These are phyloP conservation scores for Amanita polypyramis DNA, from an alignment of 768 basidiomycete species.

Conservation along the genomic window DNA sequence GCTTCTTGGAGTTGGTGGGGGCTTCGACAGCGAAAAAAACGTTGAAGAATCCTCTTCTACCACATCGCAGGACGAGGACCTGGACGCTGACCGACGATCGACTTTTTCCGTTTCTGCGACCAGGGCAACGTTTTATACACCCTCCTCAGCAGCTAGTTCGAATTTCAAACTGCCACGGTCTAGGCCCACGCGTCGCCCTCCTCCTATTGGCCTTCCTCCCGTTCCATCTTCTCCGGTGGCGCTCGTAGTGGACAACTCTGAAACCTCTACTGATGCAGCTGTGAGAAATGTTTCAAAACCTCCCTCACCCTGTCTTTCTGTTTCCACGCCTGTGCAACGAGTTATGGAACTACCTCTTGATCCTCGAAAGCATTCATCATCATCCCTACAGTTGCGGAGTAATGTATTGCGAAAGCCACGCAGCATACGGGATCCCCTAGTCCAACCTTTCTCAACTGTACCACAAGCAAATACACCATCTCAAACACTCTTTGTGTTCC, in stretches of 20 bases:
- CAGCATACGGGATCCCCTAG: conserved; percentile 14
- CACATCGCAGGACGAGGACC: conserved; percentile 36
- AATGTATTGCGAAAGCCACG: conserved; percentile 24
- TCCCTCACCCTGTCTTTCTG: conserved; percentile 11
- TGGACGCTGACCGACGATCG: conserved; percentile 16
- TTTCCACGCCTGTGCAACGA: conserved; percentile 13
- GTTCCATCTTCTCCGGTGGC: conserved; percentile 67
- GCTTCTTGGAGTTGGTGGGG: conserved; percentile 57
- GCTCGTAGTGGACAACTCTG: conserved; percentile 27
- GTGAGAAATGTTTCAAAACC: conserved; percentile 9
- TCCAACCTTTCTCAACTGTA: conserved; percentile 18
- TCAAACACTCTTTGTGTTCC: conserved; percentile 82
- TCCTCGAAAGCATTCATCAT: conserved; percentile 43
- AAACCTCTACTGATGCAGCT: conserved; percentile 9
- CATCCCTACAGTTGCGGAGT: conserved; percentile 44
- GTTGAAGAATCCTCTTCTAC: conserved; percentile 21
- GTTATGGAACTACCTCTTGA: conserved; percentile 33
- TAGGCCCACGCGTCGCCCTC: conserved; percentile 51
- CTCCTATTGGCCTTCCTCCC: conserved; percentile 49
- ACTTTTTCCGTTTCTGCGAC: conserved; percentile 42
- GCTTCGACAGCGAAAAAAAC: conserved; percentile 39
- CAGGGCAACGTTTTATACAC: conserved; percentile 50
- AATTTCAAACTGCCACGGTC: conserved; percentile 23
- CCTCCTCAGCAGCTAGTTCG: conserved; percentile 42
- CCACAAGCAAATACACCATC: conserved; percentile 40